Percentiles rank a stretch among this genome's conserved stretches.
These are phyloP conservation scores for Peronospora belbahrii DNA, from an alignment of 352 stramenopile genomes.

Conservation along the genomic window DNA sequence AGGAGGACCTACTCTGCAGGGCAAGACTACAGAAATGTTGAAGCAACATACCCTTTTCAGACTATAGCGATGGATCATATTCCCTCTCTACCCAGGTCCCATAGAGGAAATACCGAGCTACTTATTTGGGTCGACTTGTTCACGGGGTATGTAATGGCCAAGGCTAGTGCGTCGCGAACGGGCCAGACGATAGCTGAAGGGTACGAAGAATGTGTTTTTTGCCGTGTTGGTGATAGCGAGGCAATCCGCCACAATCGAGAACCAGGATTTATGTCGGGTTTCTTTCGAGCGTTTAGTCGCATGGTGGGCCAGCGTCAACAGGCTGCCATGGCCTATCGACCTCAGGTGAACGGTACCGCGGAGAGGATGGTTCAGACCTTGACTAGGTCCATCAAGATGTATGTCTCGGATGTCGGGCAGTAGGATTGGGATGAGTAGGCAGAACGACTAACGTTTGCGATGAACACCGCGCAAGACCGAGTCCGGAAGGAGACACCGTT, in stretches of 20 bases:
- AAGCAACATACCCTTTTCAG: background rate
- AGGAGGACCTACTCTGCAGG: background rate
- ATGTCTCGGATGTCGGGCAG: slow-evolving; percentile 13
- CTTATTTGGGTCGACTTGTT: slow-evolving; percentile 3
- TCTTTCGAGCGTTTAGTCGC: background rate
- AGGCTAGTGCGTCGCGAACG: background rate
- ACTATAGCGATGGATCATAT: too few species aligned
- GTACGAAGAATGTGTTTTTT: slow-evolving; percentile 18
- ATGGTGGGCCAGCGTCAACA: background rate
- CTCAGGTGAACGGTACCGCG: background rate
- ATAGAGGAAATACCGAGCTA: slow-evolving; percentile 8
- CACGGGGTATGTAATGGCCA: too few species aligned
- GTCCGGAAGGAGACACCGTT: background rate
- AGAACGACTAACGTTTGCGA: slow-evolving; percentile 13
- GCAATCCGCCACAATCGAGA: background rate
- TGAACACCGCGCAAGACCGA: slow-evolving; percentile 10
- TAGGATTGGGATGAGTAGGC: slow-evolving; percentile 27
- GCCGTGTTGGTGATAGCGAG: slow-evolving; percentile 11
- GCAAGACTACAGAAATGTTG: background rate
- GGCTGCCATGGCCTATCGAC: slow-evolving; percentile 8
- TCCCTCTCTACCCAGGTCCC: slow-evolving; percentile 1
- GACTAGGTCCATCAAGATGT: slow-evolving; percentile 10
- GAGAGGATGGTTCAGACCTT: too few species aligned
- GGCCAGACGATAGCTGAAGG: too few species aligned
- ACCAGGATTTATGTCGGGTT: background rate